These are phyloP conservation scores for Candida ipomoeae DNA, from an alignment of 805 yeast species.

Conservation along the genomic window DNA sequence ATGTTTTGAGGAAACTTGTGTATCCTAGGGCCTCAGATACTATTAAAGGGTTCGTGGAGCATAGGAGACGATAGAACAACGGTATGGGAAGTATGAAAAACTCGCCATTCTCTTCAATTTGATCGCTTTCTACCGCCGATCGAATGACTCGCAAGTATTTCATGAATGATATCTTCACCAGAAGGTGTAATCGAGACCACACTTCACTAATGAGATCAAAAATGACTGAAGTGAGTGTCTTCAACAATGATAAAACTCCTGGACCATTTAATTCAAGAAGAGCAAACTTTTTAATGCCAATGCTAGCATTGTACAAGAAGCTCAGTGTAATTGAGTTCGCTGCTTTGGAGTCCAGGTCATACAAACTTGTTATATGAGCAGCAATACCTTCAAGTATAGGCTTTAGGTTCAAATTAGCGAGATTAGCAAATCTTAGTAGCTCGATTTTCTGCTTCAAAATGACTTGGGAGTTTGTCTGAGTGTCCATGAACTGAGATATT, in stretches of 20 bases:
- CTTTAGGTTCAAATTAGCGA: not conserved
- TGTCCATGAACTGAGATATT: not conserved
- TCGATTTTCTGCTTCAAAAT: slow-evolving; percentile 5
- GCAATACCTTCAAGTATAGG: not conserved
- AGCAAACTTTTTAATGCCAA: not conserved
- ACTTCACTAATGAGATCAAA: not conserved
- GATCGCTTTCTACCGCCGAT: not conserved
- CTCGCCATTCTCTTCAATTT: not conserved
- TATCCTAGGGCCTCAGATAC: slow-evolving; percentile 46
- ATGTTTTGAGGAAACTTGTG: slow-evolving; percentile 38
- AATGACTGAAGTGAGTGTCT: not conserved
- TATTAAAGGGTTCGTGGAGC: slow-evolving; percentile 42
- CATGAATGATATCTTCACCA: slow-evolving; percentile 18
- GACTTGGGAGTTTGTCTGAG: slow-evolving; percentile 5
- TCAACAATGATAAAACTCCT: not conserved
- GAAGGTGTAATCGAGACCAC: slow-evolving; percentile 4
- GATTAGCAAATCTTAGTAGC: not conserved
- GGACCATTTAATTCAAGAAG: not conserved
- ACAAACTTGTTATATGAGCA: not conserved
- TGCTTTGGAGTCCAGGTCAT: not conserved
- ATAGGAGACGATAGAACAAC: slow-evolving; percentile 21
- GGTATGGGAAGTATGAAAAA: not conserved
- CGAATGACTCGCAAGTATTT: slow-evolving; percentile 18
- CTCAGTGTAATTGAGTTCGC: not conserved
- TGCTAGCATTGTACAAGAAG: slow-evolving; percentile 1